Evolutionary conservation across 2,329 filamentous ascomycete genomes (phyloP).

Genomic region (Phyllosticta capitalensis): DNA sequence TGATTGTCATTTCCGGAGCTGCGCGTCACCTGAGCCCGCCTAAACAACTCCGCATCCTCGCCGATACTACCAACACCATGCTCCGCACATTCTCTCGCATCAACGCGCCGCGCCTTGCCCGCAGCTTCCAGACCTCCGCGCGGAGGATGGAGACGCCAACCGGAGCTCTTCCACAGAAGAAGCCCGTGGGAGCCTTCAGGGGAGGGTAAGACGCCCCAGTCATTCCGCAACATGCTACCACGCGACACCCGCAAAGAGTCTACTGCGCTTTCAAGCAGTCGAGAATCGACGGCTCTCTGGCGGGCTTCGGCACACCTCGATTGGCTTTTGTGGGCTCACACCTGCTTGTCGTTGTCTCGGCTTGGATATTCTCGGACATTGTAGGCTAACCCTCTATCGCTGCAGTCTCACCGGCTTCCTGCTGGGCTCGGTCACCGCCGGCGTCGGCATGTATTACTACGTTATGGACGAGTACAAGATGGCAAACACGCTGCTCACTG

Average conservation of each 20-base stretch:
- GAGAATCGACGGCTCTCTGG: neutral
- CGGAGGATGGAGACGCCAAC: conserved; percentile 14
- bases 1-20: neutral
- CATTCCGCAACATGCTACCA: neutral
- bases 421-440: conserved; percentile 69
- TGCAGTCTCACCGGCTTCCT: conserved; percentile 83
- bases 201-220: conserved; percentile 57
- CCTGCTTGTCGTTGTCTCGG: neutral
- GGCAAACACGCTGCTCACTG: conserved; percentile 83
- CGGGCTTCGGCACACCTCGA: neutral
- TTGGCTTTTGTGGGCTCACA: conserved; percentile 4
- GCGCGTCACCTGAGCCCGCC: neutral
- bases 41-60: neutral
- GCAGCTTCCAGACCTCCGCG: conserved; percentile 32
- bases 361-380: neutral
- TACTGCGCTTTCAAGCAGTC: neutral
- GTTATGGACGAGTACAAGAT: conserved; percentile 87
- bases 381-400: neutral
- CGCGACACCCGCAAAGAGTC: neutral
- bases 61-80: conserved; percentile 19
- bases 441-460: conserved; percentile 81
- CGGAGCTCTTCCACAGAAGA: conserved; percentile 36
- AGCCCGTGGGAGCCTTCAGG: conserved; percentile 61
- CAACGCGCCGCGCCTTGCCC: conserved; percentile 16
- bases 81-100: conserved; percentile 24